Conservation (phyloP, 2,329 filamentous ascomycete species). For the Kalmusia sp. region DNA sequence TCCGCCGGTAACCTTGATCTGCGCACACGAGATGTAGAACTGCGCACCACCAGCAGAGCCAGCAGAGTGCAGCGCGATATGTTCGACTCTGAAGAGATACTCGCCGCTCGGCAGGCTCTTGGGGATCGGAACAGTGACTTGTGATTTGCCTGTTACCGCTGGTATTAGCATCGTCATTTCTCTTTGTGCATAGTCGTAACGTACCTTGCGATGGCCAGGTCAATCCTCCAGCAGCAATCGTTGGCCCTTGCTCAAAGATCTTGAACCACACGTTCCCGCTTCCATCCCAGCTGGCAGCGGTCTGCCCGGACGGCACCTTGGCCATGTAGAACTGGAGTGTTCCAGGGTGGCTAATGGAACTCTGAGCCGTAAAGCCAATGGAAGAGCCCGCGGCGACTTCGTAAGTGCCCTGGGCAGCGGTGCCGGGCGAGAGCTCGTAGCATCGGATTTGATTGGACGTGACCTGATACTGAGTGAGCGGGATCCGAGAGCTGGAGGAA, state of each 20-base stretch:
- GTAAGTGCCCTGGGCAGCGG: constrained; percentile 3
- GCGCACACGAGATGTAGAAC: constrained; percentile 56
- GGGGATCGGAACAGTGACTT: constrained; percentile 48
- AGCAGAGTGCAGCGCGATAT: constrained; percentile 54
- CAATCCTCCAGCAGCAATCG: constrained; percentile 9
- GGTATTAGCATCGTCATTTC: no score
- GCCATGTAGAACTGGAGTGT: constrained; percentile 49
- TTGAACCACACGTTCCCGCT: constrained; percentile 47
- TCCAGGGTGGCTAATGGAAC: constrained; percentile 39
- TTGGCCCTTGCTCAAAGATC: constrained; percentile 28
- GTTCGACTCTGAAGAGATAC: constrained; percentile 56
- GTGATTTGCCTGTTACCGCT: constrained; percentile 12
- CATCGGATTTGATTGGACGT: constrained; percentile 28
- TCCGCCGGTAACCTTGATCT: constrained; percentile 51
- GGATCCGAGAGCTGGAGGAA: background rate
- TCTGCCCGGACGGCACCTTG: constrained; percentile 41
- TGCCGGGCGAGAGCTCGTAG: constrained; percentile 26
- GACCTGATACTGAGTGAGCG: constrained; percentile 14
- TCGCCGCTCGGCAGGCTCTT: constrained; percentile 49
- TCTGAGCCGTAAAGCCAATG: constrained; percentile 38
- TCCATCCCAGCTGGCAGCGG: constrained; percentile 40
- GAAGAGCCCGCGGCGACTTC: constrained; percentile 32
- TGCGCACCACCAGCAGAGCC: constrained; percentile 43
- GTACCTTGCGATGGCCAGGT: constrained; percentile 14
- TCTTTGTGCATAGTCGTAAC: no score